Conservation (phyloP, 2,329 filamentous ascomycete genomes). For the Alternaria longipes region DNA sequence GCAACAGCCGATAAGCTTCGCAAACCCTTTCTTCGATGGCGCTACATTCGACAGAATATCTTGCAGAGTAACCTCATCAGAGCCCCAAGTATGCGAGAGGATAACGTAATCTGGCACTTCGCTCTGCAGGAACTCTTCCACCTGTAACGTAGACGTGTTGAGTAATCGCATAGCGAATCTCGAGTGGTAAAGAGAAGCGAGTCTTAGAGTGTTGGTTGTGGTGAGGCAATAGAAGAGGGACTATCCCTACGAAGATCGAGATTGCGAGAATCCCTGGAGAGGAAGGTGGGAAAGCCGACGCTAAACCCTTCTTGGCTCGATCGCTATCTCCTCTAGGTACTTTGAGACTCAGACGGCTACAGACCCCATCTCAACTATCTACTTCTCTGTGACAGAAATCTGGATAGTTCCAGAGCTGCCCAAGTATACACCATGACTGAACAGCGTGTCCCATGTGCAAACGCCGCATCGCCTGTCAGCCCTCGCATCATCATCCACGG, state of each 20-base stretch:
- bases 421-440: neutral
- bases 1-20: neutral
- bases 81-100: constrained; percentile 34
- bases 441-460: neutral
- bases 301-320: neutral
- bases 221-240: neutral
- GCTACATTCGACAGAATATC: constrained; percentile 2
- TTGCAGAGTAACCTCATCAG: constrained; percentile 26
- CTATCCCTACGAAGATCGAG: neutral
- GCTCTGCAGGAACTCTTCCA: neutral
- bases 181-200: neutral
- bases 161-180: neutral
- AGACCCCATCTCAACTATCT: neutral
- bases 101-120: constrained; percentile 31
- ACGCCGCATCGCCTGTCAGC: constrained; percentile 17
- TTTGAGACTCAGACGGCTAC: neutral
- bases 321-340: neutral
- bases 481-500: constrained; percentile 61
- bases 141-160: neutral
- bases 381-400: neutral
- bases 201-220: neutral
- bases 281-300: neutral
- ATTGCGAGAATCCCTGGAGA: neutral
- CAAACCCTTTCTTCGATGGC: neutral
- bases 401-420: no score